Evolutionary conservation across 768 basidiomycete genomes (phyloP).

Genomic region (Gelatoporia subvermispora): DNA sequence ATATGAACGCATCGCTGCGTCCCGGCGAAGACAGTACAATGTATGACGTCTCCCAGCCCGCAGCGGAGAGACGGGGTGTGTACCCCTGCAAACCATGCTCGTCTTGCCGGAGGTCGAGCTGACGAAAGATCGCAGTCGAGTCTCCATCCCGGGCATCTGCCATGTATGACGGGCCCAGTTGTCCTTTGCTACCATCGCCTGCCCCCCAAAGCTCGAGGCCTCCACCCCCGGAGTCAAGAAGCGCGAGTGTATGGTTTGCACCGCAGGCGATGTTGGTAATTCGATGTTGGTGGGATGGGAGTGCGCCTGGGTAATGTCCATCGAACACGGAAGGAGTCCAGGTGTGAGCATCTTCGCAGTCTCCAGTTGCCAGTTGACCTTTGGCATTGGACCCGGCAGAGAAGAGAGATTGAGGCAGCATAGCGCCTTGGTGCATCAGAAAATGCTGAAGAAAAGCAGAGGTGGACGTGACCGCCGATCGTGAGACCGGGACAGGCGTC

Average conservation of each 20-base stretch:
- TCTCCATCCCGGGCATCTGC: slow-evolving; percentile 3
- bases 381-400: slow-evolving; percentile 46
- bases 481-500: too few species aligned
- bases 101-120: slow-evolving; percentile 35
- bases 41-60: slow-evolving; percentile 84
- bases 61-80: slow-evolving; percentile 45
- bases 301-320: slow-evolving; percentile 12
- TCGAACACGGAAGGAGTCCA: slow-evolving; percentile 36
- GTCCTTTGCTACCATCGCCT: slow-evolving; percentile 68
- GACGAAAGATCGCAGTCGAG: slow-evolving; percentile 39
- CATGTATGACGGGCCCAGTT: slow-evolving; percentile 52
- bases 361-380: slow-evolving; percentile 42
- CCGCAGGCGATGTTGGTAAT: slow-evolving; percentile 60
- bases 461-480: too few species aligned
- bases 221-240: slow-evolving; percentile 40
- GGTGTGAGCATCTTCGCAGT: slow-evolving; percentile 32
- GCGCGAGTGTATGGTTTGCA: slow-evolving; percentile 74
- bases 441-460: too few species aligned
- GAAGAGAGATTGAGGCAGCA: slow-evolving; percentile 22
- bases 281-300: slow-evolving; percentile 18
- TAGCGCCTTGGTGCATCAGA: neutral
- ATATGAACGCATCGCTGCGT: slow-evolving; percentile 51
- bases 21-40: slow-evolving; percentile 48
- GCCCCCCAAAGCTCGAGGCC: slow-evolving; percentile 58
- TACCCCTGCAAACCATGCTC: slow-evolving; percentile 37